phyloP scores from a whole-genome alignment of 2,329 filamentous ascomycete genomes.

The Alternaria incomplexa region DNA sequence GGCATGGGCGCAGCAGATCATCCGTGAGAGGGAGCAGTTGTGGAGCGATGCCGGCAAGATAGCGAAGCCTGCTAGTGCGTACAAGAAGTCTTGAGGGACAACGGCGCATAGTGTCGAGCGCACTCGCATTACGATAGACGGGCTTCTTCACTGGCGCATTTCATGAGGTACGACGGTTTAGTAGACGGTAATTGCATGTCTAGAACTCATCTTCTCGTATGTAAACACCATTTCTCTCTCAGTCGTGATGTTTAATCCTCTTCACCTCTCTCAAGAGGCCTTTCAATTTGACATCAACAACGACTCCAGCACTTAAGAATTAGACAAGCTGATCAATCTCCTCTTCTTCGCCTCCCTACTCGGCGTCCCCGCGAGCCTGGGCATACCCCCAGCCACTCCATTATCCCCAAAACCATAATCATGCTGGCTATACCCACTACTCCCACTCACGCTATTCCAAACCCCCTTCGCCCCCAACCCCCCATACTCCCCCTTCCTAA shows the following conservation, averaged over 20 bases:
- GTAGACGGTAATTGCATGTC: not conserved
- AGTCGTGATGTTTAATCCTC: not conserved
- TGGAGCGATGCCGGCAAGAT: conserved; percentile 62
- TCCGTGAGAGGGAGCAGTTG: conserved; percentile 76
- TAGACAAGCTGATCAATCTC: conserved; percentile 25
- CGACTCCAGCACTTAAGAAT: conserved; percentile 5
- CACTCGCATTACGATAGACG: not conserved
- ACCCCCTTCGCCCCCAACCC: conserved; percentile 2
- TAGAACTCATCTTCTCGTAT: not conserved
- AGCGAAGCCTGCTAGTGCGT: conserved; percentile 18
- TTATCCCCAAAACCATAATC: not conserved
- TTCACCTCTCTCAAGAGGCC: not conserved
- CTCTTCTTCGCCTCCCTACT: conserved; percentile 16
- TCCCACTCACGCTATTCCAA: not conserved
- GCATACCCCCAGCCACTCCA: not conserved
- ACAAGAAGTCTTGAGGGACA: not conserved
- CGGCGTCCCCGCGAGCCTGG: not conserved
- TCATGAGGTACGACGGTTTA: not conserved
- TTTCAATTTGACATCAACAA: not conserved
- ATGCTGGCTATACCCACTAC: not conserved
- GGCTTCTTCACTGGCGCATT: not conserved
- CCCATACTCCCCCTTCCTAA: conserved; percentile 11
- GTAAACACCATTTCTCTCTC: not conserved
- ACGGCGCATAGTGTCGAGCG: not conserved
- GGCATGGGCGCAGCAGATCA: conserved; percentile 77